Conservation (phyloP, 2,329 filamentous ascomycete genomes). For the Bipolaris oryzae region DNA sequence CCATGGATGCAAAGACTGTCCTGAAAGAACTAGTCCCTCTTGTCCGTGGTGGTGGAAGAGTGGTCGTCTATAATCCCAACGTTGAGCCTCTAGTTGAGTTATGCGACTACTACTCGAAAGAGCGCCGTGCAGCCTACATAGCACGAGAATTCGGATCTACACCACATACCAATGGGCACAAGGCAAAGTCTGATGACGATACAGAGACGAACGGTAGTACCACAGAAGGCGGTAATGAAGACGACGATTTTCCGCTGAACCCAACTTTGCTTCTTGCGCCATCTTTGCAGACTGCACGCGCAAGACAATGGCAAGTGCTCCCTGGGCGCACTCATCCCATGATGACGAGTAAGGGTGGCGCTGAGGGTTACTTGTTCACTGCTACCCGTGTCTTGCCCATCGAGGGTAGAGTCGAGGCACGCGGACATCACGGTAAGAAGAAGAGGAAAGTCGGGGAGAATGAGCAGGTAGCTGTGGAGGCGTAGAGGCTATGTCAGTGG, state of each 20-base stretch:
- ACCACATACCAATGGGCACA: conserved; percentile 8
- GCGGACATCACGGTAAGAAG: conserved; percentile 72
- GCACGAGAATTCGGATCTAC: conserved; percentile 34
- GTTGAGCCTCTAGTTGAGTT: conserved; percentile 79
- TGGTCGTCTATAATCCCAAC: conserved; percentile 83
- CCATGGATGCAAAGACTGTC: conserved; percentile 80
- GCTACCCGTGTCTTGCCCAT: conserved; percentile 80
- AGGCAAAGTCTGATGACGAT: conserved; percentile 25
- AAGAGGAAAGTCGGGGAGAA: conserved; percentile 61
- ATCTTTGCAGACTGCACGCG: conserved; percentile 78
- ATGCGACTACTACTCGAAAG: conserved; percentile 83
- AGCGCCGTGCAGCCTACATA: conserved; percentile 72
- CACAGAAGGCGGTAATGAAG: conserved; percentile 30
- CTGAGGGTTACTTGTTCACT: conserved; percentile 90
- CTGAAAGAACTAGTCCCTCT: conserved; percentile 78
- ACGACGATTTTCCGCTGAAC: conserved; percentile 81
- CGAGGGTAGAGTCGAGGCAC: conserved; percentile 78
- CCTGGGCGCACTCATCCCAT: conserved; percentile 90
- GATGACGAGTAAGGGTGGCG: conserved; percentile 87
- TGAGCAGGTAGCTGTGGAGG: neutral
- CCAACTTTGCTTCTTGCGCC: conserved; percentile 82
- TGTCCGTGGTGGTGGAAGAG: conserved; percentile 78
- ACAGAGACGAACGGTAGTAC: conserved; percentile 21
- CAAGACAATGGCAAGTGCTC: conserved; percentile 85
- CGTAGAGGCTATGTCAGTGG: neutral